Evolutionary conservation across 2,329 filamentous ascomycete genomes (phyloP), one percentile per base, ranked within the genome.

Genomic region (Reticulascus tulasneorum): DNA sequence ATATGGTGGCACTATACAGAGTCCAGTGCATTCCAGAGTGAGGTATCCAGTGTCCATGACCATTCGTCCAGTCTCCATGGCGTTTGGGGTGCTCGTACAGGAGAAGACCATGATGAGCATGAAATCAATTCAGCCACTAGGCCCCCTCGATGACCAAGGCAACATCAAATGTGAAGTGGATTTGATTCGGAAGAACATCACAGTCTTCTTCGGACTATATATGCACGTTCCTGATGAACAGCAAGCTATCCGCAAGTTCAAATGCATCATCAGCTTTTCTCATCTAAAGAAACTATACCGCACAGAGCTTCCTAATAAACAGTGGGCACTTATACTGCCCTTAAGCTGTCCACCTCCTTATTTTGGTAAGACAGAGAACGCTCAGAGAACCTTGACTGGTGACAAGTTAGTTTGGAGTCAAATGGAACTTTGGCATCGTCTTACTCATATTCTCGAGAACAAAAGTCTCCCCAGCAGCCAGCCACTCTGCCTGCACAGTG

Each of bases 31-130:
- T 30, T 46, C 51, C n/a, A 44, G 46, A 7, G 39, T 55, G 7
- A 53, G 35, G 5, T 60, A 62, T 27, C 56, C 58, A 2, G 40
- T 52, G 16, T 52, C 51, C 15, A 58, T 74, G 55, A 63, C 52
- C 12, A 44, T 79, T 2, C 49, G 55, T 2, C 63, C 73, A 4
- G 48, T 53, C 2, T 62, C 60, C 0, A 50, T 89, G 2, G 70
- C 78, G 13, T 83, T 89, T 47, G 84, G 86, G 0, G 64, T 78
- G 25, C 68, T 79, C 59, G 48, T 71, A 2, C 59, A 68, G 2
- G 68, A 74, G 5, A 62, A 59, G 4, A 63, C 65, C 0, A 78
- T 89, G 69, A 73, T 81, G 53, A 57, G 67, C 8, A 75, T 86
- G 69, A 72, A 71, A 34, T 70, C 64, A 4, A 47, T 65, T 7